Evolutionary conservation across 169 alveolate species (phyloP), one percentile per base, ranked within the genome.

Genomic region (Fabrea salina): DNA sequence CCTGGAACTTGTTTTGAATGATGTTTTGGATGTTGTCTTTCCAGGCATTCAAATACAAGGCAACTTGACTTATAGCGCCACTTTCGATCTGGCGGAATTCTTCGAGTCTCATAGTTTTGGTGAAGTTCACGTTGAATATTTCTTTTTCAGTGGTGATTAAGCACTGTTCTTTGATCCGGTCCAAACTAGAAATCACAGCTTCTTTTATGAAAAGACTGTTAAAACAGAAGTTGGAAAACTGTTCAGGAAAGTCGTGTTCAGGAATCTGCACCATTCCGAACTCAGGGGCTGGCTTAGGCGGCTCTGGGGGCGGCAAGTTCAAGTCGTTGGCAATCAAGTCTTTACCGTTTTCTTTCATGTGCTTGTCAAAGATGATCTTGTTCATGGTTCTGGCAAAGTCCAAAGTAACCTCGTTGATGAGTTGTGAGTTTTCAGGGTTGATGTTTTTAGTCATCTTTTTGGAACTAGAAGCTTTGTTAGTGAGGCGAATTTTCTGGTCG

Each of bases 371-470:
- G 41, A 95, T 94, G 53, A 93, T 94, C 82, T 91, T 94, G 68
- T 96, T 96, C 95, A 95, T 96, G 7, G 98, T 93, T 66, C 98
- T 87, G 27, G 94, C 92, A 68, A 91, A 96, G 82, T 90, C 94
- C 35, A 86, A 76, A 79, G 92, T 91, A 33, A 92, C 96, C 61
- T 96, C 97, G 27, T 88, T 72, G 44, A 96, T 70, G 50, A 94
- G 80, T 43, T 88, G 85, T 51, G 84, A 84, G 56, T 90, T 90
- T 22, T 89, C 91, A 40, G 92, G 76, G 71, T 86, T 81, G 75
- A 79, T 58, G 81, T 79, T 39, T 72, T 77, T 72, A 5, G 43
- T 57, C 81, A 77, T 30, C 41, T 64, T 43, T 82, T 40, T 37
- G 25, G 58, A 54, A 32, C 57, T 76, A 78, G 75, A 35, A 8